A percentile compares a stretch with the other conserved stretches of the same genome.
These are phyloP conservation scores for Lactarius tabidus DNA, from an alignment of 768 basidiomycete genomes.

Conservation along the genomic window DNA sequence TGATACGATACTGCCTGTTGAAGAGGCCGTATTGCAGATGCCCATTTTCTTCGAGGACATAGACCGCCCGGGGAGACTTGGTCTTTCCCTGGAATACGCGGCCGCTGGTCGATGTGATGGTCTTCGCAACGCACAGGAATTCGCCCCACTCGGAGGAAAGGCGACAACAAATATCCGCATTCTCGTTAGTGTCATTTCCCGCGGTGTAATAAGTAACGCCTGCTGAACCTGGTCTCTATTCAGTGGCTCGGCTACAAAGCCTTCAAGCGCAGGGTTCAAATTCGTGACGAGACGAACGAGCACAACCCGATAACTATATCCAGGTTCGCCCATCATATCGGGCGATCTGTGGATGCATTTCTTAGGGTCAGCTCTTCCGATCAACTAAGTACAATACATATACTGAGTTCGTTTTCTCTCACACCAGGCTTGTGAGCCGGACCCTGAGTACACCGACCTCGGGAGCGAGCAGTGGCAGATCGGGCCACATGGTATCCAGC, in stretches of 20 bases:
- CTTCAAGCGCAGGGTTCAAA: constrained; percentile 8
- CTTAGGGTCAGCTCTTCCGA: not conserved
- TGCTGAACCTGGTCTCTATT: not conserved
- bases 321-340: constrained; percentile 9
- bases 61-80: constrained; percentile 9
- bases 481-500: not conserved
- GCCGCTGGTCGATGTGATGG: not conserved
- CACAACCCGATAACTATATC: constrained; percentile 9
- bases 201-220: not conserved
- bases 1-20: constrained; percentile 3
- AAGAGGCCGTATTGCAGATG: not conserved
- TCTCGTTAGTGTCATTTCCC: constrained; percentile 1
- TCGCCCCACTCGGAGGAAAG: not conserved
- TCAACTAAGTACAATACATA: not conserved
- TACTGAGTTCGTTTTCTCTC: not conserved
- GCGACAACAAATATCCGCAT: constrained; percentile 15
- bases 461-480: not conserved
- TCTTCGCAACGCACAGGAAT: not conserved
- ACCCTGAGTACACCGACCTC: not conserved
- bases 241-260: constrained; percentile 17
- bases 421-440: not conserved
- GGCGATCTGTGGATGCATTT: constrained; percentile 14
- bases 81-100: constrained; percentile 9
- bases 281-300: constrained; percentile 4
- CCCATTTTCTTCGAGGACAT: not conserved